Evolutionary conservation across 139 green algal species (phyloP), one percentile per base, ranked within the genome.

Genomic region (Pleodorina starrii): DNA sequence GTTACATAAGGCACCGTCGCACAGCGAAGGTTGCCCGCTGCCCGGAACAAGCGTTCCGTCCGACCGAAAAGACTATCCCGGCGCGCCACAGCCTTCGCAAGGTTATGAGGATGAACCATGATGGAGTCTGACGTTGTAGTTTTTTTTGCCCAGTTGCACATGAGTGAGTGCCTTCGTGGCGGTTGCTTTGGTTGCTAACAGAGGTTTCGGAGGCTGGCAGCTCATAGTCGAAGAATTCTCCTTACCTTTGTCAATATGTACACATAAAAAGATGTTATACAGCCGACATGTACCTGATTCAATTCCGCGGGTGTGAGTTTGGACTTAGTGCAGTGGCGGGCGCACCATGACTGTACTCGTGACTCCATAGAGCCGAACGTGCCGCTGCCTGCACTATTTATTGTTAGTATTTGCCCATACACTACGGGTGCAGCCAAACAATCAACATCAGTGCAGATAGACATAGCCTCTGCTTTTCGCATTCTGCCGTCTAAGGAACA

Each of bases 311-410:
- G n/a, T n/a, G n/a, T n/a, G n/a, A n/a, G n/a, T n/a, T n/a, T n/a
- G n/a, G n/a, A n/a, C n/a, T n/a, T n/a, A n/a, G n/a, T n/a, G 35
- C 32, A 73, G 63, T 76, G 68, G 68, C 32, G 68, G 68, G 68
- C 68, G 68, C 68, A 32, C 36, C 68, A 10, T 66, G 63, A 73
- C 27, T 76, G 68, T 25, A 76, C 12, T 43, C 68, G 68, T 21
- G 68, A 76, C 32, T 76, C 14, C 63, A 73, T 73, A 14, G 63
- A 73, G 19, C 27, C 63, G 32, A 25, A 66, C 29, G 54, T 25
- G 9, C 54, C 32, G 32, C 11, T 36, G 35, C 35, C n/a, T 40
- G 19, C 32, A 40, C 1, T 36, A 2, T 40, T 32, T 38, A 36
- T 73, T 2, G 6, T 40, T 73, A 73, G 3, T 32, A 66, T 66